Evolutionary conservation across 768 basidiomycete genomes (phyloP).

Genomic region (Calocybe indica): DNA sequence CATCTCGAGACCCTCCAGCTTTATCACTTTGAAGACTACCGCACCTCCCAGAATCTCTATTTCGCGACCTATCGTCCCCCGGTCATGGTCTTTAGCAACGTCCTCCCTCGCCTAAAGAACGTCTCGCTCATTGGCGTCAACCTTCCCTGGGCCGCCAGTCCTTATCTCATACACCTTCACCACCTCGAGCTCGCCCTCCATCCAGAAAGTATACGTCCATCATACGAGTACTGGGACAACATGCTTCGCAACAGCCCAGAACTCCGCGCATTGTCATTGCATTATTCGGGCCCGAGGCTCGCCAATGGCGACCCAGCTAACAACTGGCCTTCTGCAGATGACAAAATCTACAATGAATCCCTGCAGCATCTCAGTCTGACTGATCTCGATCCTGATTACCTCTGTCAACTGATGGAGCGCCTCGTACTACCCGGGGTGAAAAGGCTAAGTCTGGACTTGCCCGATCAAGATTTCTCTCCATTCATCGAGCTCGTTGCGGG

Average conservation of each 20-base stretch:
- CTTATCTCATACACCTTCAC: conserved; percentile 43
- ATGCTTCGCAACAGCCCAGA: conserved; percentile 47
- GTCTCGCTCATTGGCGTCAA: conserved; percentile 63
- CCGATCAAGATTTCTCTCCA: conserved; percentile 48
- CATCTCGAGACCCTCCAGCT: conserved; percentile 53
- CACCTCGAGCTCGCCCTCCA: conserved; percentile 57
- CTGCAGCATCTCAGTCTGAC: conserved; percentile 44
- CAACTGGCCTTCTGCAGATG: conserved; percentile 26
- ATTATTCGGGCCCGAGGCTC: conserved; percentile 51
- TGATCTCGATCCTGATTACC: conserved; percentile 51
- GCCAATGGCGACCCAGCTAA: conserved; percentile 27
- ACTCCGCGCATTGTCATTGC: conserved; percentile 41
- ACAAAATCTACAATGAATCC: conserved; percentile 27
- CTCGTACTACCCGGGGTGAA: conserved; percentile 40
- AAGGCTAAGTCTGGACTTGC: conserved; percentile 42
- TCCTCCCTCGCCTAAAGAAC: conserved; percentile 44
- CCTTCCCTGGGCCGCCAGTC: conserved; percentile 48
- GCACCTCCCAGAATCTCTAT: conserved; percentile 42
- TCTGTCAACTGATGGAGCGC: conserved; percentile 38
- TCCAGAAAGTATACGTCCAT: conserved; percentile 50
- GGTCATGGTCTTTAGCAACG: conserved; percentile 49
- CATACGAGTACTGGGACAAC: conserved; percentile 46
- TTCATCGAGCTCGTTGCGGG: conserved; percentile 35
- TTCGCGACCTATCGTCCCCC: conserved; percentile 53
- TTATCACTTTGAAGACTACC: conserved; percentile 60